phyloP scores from a whole-genome alignment of 148 eudicot genomes.

The Silene uniflora region DNA sequence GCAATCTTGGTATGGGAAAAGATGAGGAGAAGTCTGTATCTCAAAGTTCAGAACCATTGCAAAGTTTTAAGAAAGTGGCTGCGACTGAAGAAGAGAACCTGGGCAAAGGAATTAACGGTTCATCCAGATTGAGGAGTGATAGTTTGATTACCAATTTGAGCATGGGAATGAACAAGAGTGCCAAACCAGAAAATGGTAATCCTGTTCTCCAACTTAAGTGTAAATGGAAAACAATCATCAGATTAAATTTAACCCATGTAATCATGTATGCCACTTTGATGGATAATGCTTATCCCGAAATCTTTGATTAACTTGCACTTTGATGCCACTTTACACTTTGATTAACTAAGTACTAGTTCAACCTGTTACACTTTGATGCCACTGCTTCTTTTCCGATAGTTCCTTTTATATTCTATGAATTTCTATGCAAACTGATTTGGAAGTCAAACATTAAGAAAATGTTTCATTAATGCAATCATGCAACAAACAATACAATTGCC shows the following conservation, averaged over 20 bases:
- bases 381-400: neutral
- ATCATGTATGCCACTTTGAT: too few relatives aligned
- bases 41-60: conserved; percentile 14
- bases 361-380: neutral
- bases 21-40: conserved; percentile 28
- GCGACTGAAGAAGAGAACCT: conserved; percentile 10
- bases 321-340: too few relatives aligned
- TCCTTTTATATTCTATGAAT: neutral
- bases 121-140: conserved; percentile 24
- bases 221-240: neutral
- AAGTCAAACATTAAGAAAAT: neutral
- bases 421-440: neutral
- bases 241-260: neutral
- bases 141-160: conserved; percentile 17
- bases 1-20: conserved; percentile 17
- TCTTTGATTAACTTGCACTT: neutral
- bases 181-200: conserved; percentile 39
- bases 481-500: neutral
- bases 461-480: neutral
- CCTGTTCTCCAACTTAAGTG: conserved; percentile 11
- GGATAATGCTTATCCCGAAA: neutral
- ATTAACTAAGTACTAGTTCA: neutral
- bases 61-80: conserved; percentile 22
- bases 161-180: conserved; percentile 16
- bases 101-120: conserved; percentile 16